Base-by-base conservation (phyloP, 75 land plant genomes). In the Cryptomeria japonica region DNA sequence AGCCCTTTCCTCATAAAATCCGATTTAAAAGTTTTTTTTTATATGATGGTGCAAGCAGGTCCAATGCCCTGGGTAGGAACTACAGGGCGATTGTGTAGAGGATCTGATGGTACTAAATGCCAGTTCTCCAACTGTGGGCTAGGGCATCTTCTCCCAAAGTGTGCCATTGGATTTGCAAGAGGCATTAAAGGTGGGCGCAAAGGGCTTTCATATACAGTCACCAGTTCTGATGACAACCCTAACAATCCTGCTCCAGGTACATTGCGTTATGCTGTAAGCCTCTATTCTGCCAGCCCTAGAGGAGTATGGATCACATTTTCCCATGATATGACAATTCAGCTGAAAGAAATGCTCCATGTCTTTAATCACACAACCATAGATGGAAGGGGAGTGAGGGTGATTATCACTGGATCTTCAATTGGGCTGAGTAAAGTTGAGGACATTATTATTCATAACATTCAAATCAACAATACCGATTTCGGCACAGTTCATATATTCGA, bases 261-360 rank as follows among this genome's bases (percentile, higher is more conserved):
- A 11, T 49, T 93, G 83, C 86, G 93, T 0, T 87, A 89, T n/a
- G 93, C 91, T 1, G 89, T 91, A 0, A 41, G 49, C 11, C 37
- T 75, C 4, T 86, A 84, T 6, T 84, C 87, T 1, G 56, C 80
- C 0, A 86, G 79, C 7, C 32, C 64, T 1, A 58, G 87, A 19
- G 93, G 93, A 0, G 89, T 87, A 12, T 92, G 93, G 93, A 92
- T 92, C 44, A 92, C 89, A 0, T 92, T 92, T 51, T 25, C 88
- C 0, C 2, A 61, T 0, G 83, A 77, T 31, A 86, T 92, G 86
- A 83, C 79, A 31, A 91, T 92, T 28, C 18, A 16, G 0, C 88
- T 92, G 18, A 5, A 79, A 19, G 68, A 83, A 16, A 87, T 90
- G 93, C 5, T 92, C 9, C 90, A 25, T 51, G 55, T 51, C 55